A percentile compares a stretch with the other conserved stretches of the same genome.
Conservation (phyloP, 768 basidiomycete species). For the Mycena venus region DNA sequence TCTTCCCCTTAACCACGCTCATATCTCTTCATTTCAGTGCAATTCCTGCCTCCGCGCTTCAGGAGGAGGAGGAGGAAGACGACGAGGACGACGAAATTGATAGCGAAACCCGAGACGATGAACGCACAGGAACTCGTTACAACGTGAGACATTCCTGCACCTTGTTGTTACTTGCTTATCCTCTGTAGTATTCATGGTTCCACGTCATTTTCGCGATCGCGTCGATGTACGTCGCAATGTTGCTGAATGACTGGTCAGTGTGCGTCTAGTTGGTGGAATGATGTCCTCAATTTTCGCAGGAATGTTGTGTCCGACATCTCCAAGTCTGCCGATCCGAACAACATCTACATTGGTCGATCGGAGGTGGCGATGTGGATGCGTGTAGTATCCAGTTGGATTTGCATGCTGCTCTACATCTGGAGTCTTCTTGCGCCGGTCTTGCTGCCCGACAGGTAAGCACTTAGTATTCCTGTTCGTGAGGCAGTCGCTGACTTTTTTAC, state of each 20-base stretch:
- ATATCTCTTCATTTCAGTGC: constrained; percentile 62
- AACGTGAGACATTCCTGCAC: constrained; percentile 68
- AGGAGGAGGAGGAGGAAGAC: constrained; percentile 82
- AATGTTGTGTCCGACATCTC: constrained; percentile 76
- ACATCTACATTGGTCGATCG: constrained; percentile 94
- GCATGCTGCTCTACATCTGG: constrained; percentile 88
- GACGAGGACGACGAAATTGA: constrained; percentile 86
- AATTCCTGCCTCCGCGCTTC: constrained; percentile 92
- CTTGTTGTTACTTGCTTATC: constrained; percentile 12
- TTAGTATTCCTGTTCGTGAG: neutral
- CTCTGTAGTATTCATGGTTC: constrained; percentile 94
- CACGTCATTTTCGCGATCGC: constrained; percentile 97
- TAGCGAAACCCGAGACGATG: constrained; percentile 90
- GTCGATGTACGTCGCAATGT: constrained; percentile 97
- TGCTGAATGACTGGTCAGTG: constrained; percentile 95
- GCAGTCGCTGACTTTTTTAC: neutral
- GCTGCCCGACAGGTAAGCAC: constrained; percentile 88
- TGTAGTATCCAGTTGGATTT: constrained; percentile 95
- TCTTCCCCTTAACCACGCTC: neutral
- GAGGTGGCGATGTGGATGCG: constrained; percentile 99
- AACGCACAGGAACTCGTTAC: constrained; percentile 93
- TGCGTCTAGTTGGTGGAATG: neutral
- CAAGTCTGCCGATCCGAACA: constrained; percentile 65
- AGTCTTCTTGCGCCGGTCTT: constrained; percentile 89
- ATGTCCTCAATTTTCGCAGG: constrained; percentile 54